These are phyloP conservation scores for Geotrichum citri-aurantii DNA, from an alignment of 1,139 yeast species.

Conservation along the genomic window DNA sequence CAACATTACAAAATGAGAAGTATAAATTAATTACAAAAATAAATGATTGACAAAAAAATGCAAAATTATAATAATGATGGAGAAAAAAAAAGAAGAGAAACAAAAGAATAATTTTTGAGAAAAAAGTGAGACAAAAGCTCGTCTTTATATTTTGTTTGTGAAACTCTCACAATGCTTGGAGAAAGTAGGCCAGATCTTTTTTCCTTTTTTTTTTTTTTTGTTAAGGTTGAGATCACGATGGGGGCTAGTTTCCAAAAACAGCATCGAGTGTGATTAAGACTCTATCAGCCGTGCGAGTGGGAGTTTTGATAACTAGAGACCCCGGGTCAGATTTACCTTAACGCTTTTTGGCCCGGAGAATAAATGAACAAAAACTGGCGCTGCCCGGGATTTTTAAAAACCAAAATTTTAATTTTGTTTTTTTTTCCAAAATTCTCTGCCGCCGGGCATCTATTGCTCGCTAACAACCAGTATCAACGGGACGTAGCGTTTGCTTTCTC, in stretches of 20 bases:
- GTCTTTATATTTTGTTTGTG: not conserved
- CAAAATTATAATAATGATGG: not conserved
- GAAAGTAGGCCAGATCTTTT: not conserved
- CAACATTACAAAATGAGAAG: not conserved
- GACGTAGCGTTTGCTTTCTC: not conserved
- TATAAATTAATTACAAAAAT: not conserved
- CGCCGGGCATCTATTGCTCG: not conserved
- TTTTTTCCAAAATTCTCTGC: not conserved
- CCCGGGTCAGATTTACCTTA: not conserved
- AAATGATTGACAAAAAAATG: not conserved
- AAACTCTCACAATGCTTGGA: not conserved
- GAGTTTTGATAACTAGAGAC: not conserved
- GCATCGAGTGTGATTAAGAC: not conserved
- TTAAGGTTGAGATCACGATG: not conserved
- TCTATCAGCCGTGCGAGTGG: not conserved
- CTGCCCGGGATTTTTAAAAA: not conserved
- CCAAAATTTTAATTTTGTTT: not conserved
- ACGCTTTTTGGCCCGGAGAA: not conserved
- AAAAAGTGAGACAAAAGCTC: not conserved
- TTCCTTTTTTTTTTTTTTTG: not conserved
- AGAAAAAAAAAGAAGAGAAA: not conserved
- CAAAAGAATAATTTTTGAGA: not conserved
- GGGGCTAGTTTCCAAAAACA: not conserved
- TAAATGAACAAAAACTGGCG: not conserved
- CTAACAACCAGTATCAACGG: not conserved